Evolutionary conservation across 306 rosid genomes (phyloP).

Genomic region (Cicer judaicum): DNA sequence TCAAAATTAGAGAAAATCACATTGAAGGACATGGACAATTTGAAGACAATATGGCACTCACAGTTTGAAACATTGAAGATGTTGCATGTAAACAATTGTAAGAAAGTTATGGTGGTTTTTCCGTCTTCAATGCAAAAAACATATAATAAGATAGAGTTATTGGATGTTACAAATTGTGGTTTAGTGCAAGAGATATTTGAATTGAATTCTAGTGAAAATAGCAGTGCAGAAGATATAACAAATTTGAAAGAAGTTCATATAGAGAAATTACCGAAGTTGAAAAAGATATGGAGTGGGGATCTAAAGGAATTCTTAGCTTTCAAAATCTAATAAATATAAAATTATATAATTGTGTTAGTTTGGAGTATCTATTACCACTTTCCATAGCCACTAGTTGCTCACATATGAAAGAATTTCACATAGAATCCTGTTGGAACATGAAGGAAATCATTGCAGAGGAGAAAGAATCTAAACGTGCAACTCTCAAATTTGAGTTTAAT

Average conservation of each 20-base stretch:
- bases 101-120: neutral
- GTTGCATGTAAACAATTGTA: slow-evolving; percentile 15
- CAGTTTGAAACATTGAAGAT: neutral
- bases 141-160: neutral
- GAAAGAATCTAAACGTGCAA: neutral
- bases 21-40: slow-evolving; percentile 7
- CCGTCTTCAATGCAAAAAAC: neutral
- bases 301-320: neutral
- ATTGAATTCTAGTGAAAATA: neutral
- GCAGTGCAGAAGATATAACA: neutral
- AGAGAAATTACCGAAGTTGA: neutral
- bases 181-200: neutral
- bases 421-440: neutral
- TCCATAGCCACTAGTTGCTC: neutral
- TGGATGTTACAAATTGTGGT: neutral
- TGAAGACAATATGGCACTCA: slow-evolving; percentile 7
- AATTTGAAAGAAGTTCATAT: neutral
- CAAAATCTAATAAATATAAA: neutral
- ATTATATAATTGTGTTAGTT: neutral
- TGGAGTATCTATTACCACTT: slow-evolving; percentile 15
- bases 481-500: neutral
- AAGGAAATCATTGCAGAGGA: neutral
- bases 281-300: slow-evolving; percentile 13
- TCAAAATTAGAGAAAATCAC: neutral
- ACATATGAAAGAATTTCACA: neutral